phyloP scores from a whole-genome alignment of 768 basidiomycete genomes.

The Pulveroboletus ravenelii region DNA sequence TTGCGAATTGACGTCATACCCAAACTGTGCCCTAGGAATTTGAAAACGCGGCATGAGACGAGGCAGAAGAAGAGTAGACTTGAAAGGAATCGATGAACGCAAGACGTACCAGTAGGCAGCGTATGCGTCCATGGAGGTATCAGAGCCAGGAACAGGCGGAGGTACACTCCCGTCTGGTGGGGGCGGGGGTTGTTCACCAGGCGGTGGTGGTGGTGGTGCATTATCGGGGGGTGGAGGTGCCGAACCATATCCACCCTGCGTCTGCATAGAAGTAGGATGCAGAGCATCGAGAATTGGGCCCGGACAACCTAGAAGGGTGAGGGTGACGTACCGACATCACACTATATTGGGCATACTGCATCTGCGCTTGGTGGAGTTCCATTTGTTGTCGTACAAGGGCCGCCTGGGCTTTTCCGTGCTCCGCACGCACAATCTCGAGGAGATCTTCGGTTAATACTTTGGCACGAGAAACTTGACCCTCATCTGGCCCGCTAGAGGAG shows the following conservation, averaged over 20 bases:
- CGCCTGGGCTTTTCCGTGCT: slow-evolving; percentile 77
- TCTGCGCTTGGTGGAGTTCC: slow-evolving; percentile 81
- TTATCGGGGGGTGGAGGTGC: slow-evolving; percentile 35
- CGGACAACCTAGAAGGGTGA: not conserved
- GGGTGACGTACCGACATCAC: slow-evolving; percentile 46
- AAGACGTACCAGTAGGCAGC: slow-evolving; percentile 53
- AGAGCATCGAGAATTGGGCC: not conserved
- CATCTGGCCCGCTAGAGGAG: slow-evolving; percentile 63
- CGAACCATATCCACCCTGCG: slow-evolving; percentile 32
- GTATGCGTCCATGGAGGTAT: slow-evolving; percentile 47
- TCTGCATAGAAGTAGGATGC: not conserved
- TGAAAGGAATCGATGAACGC: not conserved
- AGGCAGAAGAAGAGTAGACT: not conserved
- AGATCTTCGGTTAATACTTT: slow-evolving; percentile 87
- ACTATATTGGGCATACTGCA: slow-evolving; percentile 73
- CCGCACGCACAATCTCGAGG: slow-evolving; percentile 78
- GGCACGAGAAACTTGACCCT: slow-evolving; percentile 80
- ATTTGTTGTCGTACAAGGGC: slow-evolving; percentile 72
- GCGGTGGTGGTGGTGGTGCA: slow-evolving; percentile 44
- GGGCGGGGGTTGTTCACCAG: slow-evolving; percentile 50
- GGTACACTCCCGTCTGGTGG: slow-evolving; percentile 41
- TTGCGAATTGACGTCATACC: slow-evolving; percentile 78
- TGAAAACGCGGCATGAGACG: not conserved
- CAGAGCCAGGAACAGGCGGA: slow-evolving; percentile 42
- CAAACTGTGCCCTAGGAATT: slow-evolving; percentile 66